Evolutionary conservation across 257 asterid species (phyloP).

Genomic region (Solanum corneliomulleri): DNA sequence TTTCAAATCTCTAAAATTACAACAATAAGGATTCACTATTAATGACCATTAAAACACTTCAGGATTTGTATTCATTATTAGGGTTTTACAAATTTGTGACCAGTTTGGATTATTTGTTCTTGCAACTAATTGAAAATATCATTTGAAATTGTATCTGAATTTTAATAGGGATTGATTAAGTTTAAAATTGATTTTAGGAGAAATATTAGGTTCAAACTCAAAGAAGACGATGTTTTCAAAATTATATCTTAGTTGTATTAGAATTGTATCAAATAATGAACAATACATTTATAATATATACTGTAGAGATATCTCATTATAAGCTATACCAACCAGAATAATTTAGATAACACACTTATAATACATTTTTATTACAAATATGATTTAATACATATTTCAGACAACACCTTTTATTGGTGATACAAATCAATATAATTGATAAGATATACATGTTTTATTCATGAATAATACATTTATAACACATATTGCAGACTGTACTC

Average conservation of each 20-base stretch:
- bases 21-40: background rate
- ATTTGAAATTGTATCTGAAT: background rate
- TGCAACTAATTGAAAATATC: background rate
- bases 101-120: background rate
- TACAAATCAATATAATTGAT: no score
- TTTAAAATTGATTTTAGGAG: background rate
- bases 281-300: background rate
- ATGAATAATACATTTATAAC: no score
- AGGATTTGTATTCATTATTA: background rate
- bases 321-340: background rate
- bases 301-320: background rate
- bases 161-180: background rate
- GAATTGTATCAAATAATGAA: background rate
- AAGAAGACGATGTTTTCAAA: background rate
- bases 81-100: background rate
- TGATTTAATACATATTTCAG: no score
- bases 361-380: background rate
- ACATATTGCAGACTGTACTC: background rate
- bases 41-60: background rate
- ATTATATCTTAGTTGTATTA: background rate
- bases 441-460: background rate
- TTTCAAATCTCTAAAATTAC: background rate
- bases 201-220: background rate
- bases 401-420: background rate
- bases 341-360: background rate